Evolutionary conservation across 2,329 filamentous ascomycete genomes (phyloP).

Genomic region (Balansia obtecta): DNA sequence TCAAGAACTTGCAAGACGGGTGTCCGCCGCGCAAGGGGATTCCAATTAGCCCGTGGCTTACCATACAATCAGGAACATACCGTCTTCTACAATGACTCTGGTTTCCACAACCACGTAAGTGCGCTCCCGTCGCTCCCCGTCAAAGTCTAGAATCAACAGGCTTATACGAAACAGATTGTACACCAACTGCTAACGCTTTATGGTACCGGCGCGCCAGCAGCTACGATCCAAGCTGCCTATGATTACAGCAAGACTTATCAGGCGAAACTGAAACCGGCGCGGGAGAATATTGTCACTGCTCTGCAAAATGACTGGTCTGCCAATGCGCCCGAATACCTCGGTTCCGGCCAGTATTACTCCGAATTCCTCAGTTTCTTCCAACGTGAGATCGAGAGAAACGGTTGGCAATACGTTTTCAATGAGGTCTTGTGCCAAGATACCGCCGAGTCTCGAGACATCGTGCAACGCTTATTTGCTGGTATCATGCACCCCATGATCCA

Average conservation of each 20-base stretch:
- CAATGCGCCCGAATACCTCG: conserved; percentile 45
- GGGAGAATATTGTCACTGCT: conserved; percentile 38
- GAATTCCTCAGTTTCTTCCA: conserved; percentile 72
- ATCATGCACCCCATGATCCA: conserved; percentile 73
- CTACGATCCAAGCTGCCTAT: conserved; percentile 51
- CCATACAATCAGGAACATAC: conserved; percentile 39
- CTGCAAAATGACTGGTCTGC: conserved; percentile 40
- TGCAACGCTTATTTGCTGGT: conserved; percentile 56
- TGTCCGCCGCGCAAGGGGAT: no score
- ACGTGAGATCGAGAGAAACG: conserved; percentile 50
- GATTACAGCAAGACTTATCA: conserved; percentile 57
- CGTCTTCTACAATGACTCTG: conserved; percentile 64
- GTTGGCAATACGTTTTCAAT: conserved; percentile 47
- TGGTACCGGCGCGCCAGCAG: conserved; percentile 54
- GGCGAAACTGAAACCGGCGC: conserved; percentile 32
- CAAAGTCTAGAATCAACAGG: neutral
- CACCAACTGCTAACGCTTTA: conserved; percentile 70
- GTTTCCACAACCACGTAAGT: conserved; percentile 69
- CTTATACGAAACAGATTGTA: conserved; percentile 33
- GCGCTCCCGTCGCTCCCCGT: neutral
- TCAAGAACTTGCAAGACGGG: neutral
- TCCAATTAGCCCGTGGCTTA: neutral
- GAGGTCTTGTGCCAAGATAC: conserved; percentile 59
- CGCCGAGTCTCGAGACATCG: conserved; percentile 53
- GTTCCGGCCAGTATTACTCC: conserved; percentile 49